A percentile compares a stretch with the other conserved stretches of the same genome.
Evolutionary conservation across 2,329 filamentous ascomycete species (phyloP).

Genomic region (Xylaria sp.): DNA sequence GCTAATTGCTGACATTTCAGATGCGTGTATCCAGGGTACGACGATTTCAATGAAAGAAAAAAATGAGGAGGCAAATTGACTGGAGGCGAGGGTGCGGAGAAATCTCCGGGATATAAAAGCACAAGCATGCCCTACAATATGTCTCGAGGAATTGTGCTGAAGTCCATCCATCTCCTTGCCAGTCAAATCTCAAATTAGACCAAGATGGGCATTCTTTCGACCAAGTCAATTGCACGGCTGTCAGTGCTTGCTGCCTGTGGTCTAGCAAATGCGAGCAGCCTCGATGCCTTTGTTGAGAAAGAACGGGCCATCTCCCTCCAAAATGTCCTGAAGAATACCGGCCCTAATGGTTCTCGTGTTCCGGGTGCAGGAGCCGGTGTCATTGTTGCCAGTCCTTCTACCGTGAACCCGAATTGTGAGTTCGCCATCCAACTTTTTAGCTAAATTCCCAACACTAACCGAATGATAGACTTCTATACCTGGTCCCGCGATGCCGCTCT

Average conservation of each 20-base stretch:
- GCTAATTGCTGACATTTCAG: slow-evolving; percentile 7
- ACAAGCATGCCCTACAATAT: slow-evolving; percentile 1
- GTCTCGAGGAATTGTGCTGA: background rate
- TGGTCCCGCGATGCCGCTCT: slow-evolving; percentile 67
- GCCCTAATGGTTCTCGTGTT: slow-evolving; percentile 59
- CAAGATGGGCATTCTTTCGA: slow-evolving; percentile 33
- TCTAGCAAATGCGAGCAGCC: slow-evolving; percentile 25
- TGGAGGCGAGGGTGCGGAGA: slow-evolving; percentile 14
- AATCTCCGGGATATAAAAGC: slow-evolving; percentile 19
- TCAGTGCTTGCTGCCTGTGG: slow-evolving; percentile 31
- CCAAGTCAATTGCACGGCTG: slow-evolving; percentile 30
- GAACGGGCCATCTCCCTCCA: slow-evolving; percentile 61
- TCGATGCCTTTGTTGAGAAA: slow-evolving; percentile 52
- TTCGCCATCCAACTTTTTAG: slow-evolving; percentile 12
- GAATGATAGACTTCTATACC: slow-evolving; percentile 62
- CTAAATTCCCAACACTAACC: slow-evolving; percentile 16
- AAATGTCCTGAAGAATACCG: slow-evolving; percentile 66
- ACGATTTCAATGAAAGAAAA: background rate
- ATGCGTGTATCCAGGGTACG: background rate
- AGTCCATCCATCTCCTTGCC: slow-evolving; percentile 6
- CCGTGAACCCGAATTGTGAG: slow-evolving; percentile 63
- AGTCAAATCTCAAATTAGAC: slow-evolving; percentile 6
- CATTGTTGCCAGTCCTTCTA: slow-evolving; percentile 66
- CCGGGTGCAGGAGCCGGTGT: slow-evolving; percentile 60
- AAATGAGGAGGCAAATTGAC: slow-evolving; percentile 1